Evolutionary conservation across 1,139 yeast genomes (phyloP), one percentile per base, ranked within the genome.

Genomic region (Lodderomyces pseudojiufengensis): DNA sequence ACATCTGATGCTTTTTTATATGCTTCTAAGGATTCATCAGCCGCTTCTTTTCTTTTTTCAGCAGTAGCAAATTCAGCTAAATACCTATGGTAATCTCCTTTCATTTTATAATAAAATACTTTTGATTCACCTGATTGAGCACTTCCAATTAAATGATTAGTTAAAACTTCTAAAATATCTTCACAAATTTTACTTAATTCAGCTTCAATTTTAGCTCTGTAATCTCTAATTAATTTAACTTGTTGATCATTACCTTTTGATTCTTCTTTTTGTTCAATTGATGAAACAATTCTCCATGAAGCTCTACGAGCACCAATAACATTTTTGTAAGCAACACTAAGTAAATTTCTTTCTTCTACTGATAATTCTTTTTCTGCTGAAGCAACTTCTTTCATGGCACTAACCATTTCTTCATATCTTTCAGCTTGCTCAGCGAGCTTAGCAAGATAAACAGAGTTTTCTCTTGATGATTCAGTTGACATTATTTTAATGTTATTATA

Each of bases 241-340:
- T 92, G 97, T 50, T 79, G 66, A 58, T 82, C 87, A 59, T 88
- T 86, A 59, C 95, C 95, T 73, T 90, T 88, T 54, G 90, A 84
- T 70, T 90, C 97, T 70, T 90, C 97, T 73, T 90, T 90, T 71
- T 90, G 97, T 70, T 90, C 97, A 56, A 90, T 90, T 31, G 97
- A 87, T 33, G 96, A 87, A 40, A 90, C 96, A 62, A 90, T 90
- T 79, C 97, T 84, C 98, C 98, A 92, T 31, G 97, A 87, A 43
- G 98, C 97, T 72, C 98, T 90, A 61, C 97, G 90, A 42, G 97
- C 96, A 57, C 98, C 98, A 69, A 92, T 90, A 43, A 92, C 98
- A 61, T 92, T 92, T 71, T 92, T 92, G 77, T 90, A 92, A 48
- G 98, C 98, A 51, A 92, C 97, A 26, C 97, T 87, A 56, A 92